Percentiles rank a stretch among this genome's conserved stretches.
Conservation (phyloP, 148 eudicot genomes). For the Arbutus unedo region DNA sequence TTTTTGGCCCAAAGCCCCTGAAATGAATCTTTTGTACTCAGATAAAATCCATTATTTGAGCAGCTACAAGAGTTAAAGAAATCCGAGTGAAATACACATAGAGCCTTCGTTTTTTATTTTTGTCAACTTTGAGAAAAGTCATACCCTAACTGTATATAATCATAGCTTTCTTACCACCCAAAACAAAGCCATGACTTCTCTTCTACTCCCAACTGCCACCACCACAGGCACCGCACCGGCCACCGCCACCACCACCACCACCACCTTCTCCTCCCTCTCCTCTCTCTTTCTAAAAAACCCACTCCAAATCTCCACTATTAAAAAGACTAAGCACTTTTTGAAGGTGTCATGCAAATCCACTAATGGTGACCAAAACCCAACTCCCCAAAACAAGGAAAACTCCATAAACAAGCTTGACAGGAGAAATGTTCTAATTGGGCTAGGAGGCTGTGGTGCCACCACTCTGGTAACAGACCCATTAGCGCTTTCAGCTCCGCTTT, state of each 20-base stretch:
- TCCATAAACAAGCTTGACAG: constrained; percentile 41
- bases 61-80: not conserved
- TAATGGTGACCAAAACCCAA: not conserved
- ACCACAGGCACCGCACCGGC: not conserved
- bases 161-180: not conserved
- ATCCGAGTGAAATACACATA: not conserved
- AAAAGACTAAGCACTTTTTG: not conserved
- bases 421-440: constrained; percentile 61
- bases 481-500: constrained; percentile 43
- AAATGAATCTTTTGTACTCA: too few species aligned
- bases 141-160: not conserved
- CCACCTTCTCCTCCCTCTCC: not conserved
- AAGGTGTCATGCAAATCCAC: constrained; percentile 40
- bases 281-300: not conserved
- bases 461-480: constrained; percentile 22
- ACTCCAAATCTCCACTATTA: not conserved
- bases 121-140: constrained; percentile 14
- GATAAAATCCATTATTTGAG: not conserved
- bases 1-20: too few species aligned
- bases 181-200: constrained; percentile 24
- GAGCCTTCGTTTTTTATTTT: not conserved
- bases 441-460: constrained; percentile 70
- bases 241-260: not conserved
- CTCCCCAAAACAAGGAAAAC: constrained; percentile 10
- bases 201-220: constrained; percentile 15